Percentiles rank a stretch among this genome's conserved stretches.
These are phyloP conservation scores for Wilcoxina mikolae DNA, from an alignment of 495 filamentous ascomycete species.

Conservation along the genomic window DNA sequence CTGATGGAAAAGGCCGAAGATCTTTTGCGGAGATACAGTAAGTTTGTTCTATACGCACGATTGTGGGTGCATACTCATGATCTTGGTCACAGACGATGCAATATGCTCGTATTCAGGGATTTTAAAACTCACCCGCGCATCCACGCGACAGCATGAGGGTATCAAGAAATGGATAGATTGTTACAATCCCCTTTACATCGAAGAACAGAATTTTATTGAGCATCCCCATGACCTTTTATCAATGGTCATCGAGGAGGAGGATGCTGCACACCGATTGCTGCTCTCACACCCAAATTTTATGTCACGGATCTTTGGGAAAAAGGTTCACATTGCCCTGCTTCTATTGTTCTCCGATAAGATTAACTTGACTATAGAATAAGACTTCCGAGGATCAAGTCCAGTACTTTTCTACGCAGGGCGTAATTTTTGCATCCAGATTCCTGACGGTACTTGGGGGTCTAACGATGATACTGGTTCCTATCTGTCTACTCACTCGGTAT, in stretches of 20 bases:
- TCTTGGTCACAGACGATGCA: background rate
- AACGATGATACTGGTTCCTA: background rate
- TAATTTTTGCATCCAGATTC: background rate
- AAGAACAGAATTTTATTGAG: background rate
- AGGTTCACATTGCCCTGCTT: background rate
- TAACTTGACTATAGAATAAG: background rate
- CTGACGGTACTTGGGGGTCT: background rate
- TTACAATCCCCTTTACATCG: background rate
- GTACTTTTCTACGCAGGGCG: background rate
- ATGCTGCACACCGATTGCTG: background rate
- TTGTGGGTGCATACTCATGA: background rate
- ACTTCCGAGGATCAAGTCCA: background rate
- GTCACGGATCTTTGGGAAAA: background rate
- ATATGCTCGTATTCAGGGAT: background rate
- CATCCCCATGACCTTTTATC: background rate
- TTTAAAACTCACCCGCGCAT: background rate
- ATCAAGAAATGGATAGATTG: background rate
- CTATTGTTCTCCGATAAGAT: background rate
- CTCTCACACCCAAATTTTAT: background rate
- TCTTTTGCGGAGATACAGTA: background rate
- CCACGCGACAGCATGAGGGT: background rate
- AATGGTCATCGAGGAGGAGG: background rate
- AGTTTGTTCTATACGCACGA: background rate
- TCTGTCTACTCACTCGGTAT: background rate
- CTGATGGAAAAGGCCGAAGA: background rate